These are phyloP conservation scores for Ogataea nonfermentans DNA, from an alignment of 805 yeast genomes.

Conservation along the genomic window DNA sequence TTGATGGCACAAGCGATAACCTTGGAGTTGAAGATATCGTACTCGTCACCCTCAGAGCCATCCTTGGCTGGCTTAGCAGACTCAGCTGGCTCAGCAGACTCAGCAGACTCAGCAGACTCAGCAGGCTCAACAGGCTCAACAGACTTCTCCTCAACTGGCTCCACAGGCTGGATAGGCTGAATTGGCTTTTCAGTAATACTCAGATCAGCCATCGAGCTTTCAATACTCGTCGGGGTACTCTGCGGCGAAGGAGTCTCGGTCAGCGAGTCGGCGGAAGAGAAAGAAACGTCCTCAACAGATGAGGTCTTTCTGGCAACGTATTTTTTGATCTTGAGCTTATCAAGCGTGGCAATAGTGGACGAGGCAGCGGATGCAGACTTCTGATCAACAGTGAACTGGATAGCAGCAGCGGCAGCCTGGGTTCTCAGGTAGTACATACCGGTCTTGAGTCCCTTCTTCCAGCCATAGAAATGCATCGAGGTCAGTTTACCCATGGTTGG, in stretches of 20 bases:
- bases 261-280: constrained; percentile 30
- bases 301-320: constrained; percentile 34
- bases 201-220: constrained; percentile 46
- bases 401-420: constrained; percentile 97
- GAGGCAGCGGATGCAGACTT: constrained; percentile 35
- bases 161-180: constrained; percentile 17
- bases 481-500: constrained; percentile 99
- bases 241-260: constrained; percentile 47
- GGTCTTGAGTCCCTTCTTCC: constrained; percentile 98
- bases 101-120: constrained; percentile 13
- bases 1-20: constrained; percentile 96
- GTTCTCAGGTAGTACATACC: constrained; percentile 99
- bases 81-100: constrained; percentile 15
- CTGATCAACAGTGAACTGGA: constrained; percentile 83
- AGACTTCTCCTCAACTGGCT: background rate
- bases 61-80: constrained; percentile 16
- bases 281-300: constrained; percentile 31
- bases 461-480: constrained; percentile 97
- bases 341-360: constrained; percentile 27
- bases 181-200: constrained; percentile 26
- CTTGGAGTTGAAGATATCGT: constrained; percentile 86
- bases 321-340: constrained; percentile 33
- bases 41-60: constrained; percentile 45
- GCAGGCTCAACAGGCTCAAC: constrained; percentile 6
- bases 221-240: constrained; percentile 41